phyloP scores from a whole-genome alignment of 225 moss, liverwort and hornwort species.

The Pseudoscleropodium purum region DNA sequence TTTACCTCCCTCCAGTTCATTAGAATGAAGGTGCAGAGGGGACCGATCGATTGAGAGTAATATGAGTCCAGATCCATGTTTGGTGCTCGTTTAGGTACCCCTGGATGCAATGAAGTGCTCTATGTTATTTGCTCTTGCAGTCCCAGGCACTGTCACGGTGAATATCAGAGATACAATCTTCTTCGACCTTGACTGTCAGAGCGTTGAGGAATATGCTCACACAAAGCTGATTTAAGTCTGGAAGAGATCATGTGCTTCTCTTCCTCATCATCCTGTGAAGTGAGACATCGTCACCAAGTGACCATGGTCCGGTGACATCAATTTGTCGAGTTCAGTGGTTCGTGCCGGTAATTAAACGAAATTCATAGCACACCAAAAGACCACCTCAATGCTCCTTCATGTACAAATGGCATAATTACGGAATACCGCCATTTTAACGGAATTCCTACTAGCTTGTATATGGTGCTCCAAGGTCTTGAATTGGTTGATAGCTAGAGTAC shows the following conservation, averaged over 20 bases:
- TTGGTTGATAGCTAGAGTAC: neutral
- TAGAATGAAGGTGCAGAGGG: neutral
- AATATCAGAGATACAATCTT: neutral
- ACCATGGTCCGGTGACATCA: neutral
- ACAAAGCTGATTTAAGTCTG: neutral
- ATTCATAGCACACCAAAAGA: too few species aligned
- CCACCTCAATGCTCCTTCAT: too few species aligned
- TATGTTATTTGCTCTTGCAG: neutral
- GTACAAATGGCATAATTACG: too few species aligned
- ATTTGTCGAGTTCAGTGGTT: neutral
- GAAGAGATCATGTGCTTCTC: neutral
- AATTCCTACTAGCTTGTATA: neutral
- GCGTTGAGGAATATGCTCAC: neutral
- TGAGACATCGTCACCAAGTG: neutral
- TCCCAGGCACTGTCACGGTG: neutral
- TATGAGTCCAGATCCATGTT: neutral
- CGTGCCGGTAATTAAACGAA: neutral
- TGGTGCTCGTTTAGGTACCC: neutral
- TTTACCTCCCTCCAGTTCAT: neutral
- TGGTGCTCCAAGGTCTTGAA: neutral
- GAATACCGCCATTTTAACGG: too few species aligned
- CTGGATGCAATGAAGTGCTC: neutral
- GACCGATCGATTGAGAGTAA: neutral
- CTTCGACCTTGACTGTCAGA: neutral
- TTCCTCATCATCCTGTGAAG: neutral